phyloP scores from a whole-genome alignment of 345 rosid species.

The Laguncularia racemosa region DNA sequence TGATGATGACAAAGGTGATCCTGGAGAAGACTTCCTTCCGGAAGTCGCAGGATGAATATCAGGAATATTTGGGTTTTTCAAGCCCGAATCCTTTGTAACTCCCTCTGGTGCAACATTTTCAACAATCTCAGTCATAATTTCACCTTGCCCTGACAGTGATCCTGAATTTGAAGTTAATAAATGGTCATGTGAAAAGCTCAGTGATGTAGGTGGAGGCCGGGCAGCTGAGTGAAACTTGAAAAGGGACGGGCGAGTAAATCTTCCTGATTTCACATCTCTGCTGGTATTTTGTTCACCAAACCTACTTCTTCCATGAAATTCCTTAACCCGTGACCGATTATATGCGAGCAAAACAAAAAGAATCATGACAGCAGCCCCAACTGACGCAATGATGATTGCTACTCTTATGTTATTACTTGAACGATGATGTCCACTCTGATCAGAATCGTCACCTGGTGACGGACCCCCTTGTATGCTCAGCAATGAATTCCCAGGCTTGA shows the following conservation, averaged over 20 bases:
- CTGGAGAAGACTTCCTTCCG: constrained; percentile 69
- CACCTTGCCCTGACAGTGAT: constrained; percentile 64
- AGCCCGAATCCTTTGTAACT: constrained; percentile 21
- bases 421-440: constrained; percentile 16
- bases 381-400: constrained; percentile 68
- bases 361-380: constrained; percentile 58
- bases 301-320: constrained; percentile 49
- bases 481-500: constrained; percentile 64
- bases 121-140: constrained; percentile 42
- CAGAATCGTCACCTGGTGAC: constrained; percentile 4
- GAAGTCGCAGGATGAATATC: constrained; percentile 52
- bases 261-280: constrained; percentile 49
- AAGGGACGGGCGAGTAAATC: constrained; percentile 53
- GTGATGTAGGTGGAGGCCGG: constrained; percentile 48
- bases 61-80: constrained; percentile 44
- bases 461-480: constrained; percentile 30
- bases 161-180: constrained; percentile 78
- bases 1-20: constrained; percentile 71
- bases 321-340: constrained; percentile 52
- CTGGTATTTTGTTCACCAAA: constrained; percentile 34
- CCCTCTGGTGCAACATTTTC: constrained; percentile 39
- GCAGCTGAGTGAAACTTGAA: constrained; percentile 57
- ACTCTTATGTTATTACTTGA: constrained; percentile 41
- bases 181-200: constrained; percentile 88
- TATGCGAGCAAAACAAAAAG: constrained; percentile 61